phyloP scores from a whole-genome alignment of 495 filamentous ascomycete species.

The Thermothielavioides terrestris region DNA sequence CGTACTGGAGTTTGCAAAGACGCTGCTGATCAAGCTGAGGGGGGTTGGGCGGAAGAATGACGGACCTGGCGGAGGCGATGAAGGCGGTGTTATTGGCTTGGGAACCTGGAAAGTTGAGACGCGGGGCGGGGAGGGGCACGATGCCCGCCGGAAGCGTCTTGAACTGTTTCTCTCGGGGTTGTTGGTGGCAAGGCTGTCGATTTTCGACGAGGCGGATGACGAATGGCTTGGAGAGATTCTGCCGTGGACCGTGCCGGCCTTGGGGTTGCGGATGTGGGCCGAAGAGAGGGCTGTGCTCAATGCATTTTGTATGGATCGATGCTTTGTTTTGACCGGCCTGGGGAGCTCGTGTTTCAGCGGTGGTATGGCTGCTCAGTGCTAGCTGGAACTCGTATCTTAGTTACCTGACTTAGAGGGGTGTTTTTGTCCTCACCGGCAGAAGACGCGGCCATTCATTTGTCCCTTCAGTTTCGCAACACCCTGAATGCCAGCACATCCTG shows the following conservation, averaged over 20 bases:
- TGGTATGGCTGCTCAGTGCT: background rate
- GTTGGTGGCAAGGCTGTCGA: constrained; percentile 2
- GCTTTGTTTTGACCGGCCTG: background rate
- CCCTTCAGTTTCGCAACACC: too few relatives aligned
- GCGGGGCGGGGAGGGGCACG: background rate
- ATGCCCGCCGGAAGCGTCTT: background rate
- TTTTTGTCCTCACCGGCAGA: too few relatives aligned
- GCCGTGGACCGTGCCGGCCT: background rate
- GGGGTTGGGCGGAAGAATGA: constrained; percentile 7
- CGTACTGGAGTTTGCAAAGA: constrained; percentile 30
- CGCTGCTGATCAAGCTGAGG: background rate
- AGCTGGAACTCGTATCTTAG: too few relatives aligned
- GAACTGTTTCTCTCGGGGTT: constrained; percentile 5
- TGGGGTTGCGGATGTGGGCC: constrained; percentile 3
- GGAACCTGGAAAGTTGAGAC: background rate
- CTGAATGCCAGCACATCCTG: too few relatives aligned
- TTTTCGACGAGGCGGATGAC: constrained; percentile 3
- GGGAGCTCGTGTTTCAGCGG: background rate
- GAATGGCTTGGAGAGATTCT: background rate
- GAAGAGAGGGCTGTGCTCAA: constrained; percentile 6
- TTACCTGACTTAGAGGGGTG: too few relatives aligned
- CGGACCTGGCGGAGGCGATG: background rate
- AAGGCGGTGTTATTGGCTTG: background rate
- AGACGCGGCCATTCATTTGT: too few relatives aligned
- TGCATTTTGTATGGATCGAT: constrained; percentile 13